Evolutionary conservation across 1,284 basidiomycete genomes (phyloP).

Genomic region (Cerioporus squamosus): DNA sequence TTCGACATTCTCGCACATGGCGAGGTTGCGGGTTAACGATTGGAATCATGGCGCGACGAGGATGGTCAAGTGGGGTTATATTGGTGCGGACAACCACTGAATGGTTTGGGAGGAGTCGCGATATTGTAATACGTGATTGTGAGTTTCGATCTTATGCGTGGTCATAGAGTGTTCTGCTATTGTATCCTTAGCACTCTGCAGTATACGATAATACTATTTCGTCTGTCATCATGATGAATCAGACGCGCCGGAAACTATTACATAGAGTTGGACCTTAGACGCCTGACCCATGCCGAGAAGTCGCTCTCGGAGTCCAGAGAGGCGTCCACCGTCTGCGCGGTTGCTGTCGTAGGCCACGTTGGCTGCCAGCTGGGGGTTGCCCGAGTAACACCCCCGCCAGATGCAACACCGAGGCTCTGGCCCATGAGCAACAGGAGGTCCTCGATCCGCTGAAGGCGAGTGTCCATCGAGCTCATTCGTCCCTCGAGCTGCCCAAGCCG

Average conservation of each 20-base stretch:
- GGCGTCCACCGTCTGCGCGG: too few relatives aligned
- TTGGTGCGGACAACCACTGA: slow-evolving; percentile 28
- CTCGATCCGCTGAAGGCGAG: background rate
- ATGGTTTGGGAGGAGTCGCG: too few relatives aligned
- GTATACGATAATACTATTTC: too few relatives aligned
- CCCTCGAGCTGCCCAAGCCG: background rate
- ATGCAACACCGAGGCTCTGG: background rate
- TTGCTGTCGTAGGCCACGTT: background rate
- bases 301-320: background rate
- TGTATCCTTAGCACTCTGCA: too few relatives aligned
- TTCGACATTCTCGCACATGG: slow-evolving; percentile 70
- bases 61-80: slow-evolving; percentile 55
- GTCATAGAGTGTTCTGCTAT: too few relatives aligned
- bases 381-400: too few relatives aligned
- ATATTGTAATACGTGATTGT: too few relatives aligned
- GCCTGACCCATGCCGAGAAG: background rate
- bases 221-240: too few relatives aligned
- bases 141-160: too few relatives aligned
- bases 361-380: too few relatives aligned
- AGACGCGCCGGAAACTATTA: too few relatives aligned
- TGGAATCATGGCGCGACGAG: slow-evolving; percentile 59
- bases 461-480: background rate
- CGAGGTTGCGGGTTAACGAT: slow-evolving; percentile 58
- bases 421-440: background rate
- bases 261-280: too few relatives aligned